These are phyloP conservation scores for Hyaloraphidium curvatum DNA, from an alignment of 192 early-diverging fungal species.

Conservation along the genomic window DNA sequence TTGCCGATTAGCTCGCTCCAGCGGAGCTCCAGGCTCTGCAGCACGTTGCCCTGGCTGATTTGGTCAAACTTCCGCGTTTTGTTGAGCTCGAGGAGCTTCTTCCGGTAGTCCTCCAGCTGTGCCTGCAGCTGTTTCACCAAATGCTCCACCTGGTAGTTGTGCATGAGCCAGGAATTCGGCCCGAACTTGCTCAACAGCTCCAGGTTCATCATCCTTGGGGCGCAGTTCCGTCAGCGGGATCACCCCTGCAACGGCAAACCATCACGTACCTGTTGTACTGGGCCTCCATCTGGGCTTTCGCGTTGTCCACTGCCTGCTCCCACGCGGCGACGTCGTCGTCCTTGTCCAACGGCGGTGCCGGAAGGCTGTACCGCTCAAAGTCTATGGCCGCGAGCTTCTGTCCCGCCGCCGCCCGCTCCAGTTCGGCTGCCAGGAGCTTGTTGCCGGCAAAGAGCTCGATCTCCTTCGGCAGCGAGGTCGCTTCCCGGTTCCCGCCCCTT, in stretches of 20 bases:
- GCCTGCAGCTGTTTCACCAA: constrained; percentile 5
- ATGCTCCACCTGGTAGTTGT: constrained; percentile 20
- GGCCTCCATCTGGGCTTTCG: constrained; percentile 24
- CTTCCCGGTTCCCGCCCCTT: background rate
- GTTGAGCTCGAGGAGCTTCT: constrained; percentile 19
- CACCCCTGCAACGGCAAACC: background rate
- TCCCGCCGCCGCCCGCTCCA: background rate
- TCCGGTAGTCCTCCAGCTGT: constrained; percentile 9
- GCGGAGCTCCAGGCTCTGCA: constrained; percentile 9
- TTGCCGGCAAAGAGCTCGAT: background rate
- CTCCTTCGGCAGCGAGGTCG: background rate
- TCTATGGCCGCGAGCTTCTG: background rate
- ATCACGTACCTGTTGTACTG: constrained; percentile 14
- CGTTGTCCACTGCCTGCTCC: constrained; percentile 18
- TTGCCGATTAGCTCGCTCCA: constrained; percentile 13
- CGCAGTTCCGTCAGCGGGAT: no score
- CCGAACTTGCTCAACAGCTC: constrained; percentile 26
- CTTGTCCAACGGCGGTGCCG: background rate
- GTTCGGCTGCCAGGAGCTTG: background rate
- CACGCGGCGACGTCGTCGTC: constrained; percentile 8
- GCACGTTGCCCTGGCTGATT: constrained; percentile 12
- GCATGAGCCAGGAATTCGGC: constrained; percentile 21
- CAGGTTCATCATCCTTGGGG: constrained; percentile 17
- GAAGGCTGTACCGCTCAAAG: background rate
- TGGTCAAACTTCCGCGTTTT: constrained; percentile 24